Conservation (phyloP, 2,329 filamentous ascomycete genomes). For the Aureobasidium sp. region DNA sequence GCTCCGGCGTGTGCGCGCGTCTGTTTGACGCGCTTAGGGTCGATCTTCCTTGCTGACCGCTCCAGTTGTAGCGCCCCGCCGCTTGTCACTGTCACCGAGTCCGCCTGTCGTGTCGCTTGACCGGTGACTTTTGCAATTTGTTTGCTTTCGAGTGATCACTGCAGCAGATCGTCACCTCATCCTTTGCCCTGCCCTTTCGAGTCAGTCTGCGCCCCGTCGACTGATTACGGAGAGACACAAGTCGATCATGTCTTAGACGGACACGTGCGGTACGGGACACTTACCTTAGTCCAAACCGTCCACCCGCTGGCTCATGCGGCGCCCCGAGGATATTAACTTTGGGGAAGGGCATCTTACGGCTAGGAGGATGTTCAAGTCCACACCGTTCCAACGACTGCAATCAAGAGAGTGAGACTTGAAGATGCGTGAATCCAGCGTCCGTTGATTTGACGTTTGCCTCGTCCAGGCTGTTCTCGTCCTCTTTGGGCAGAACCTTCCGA, state of each 20-base stretch:
- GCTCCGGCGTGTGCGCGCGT: slow-evolving; percentile 10
- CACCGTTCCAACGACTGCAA: neutral
- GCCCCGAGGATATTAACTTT: neutral
- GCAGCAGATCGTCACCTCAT: neutral
- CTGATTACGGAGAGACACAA: neutral
- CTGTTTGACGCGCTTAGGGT: slow-evolving; percentile 11
- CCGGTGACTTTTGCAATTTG: slow-evolving; percentile 1
- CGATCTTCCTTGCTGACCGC: slow-evolving; percentile 9
- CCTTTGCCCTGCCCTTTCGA: neutral
- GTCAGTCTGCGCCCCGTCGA: slow-evolving; percentile 5
- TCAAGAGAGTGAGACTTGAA: neutral
- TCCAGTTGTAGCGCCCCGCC: neutral
- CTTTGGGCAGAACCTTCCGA: neutral
- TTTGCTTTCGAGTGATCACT: neutral
- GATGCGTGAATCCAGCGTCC: neutral
- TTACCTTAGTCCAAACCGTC: slow-evolving; percentile 7
- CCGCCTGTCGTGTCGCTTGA: slow-evolving; percentile 3
- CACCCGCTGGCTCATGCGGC: slow-evolving; percentile 7
- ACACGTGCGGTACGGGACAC: slow-evolving; percentile 10
- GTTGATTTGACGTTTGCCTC: neutral
- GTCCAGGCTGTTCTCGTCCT: neutral
- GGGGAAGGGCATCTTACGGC: neutral
- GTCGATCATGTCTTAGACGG: neutral
- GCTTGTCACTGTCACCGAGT: slow-evolving; percentile 2
- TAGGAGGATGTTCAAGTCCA: slow-evolving; percentile 2